Evolutionary conservation across 768 basidiomycete genomes (phyloP).

Genomic region (Lactarius evosmus): DNA sequence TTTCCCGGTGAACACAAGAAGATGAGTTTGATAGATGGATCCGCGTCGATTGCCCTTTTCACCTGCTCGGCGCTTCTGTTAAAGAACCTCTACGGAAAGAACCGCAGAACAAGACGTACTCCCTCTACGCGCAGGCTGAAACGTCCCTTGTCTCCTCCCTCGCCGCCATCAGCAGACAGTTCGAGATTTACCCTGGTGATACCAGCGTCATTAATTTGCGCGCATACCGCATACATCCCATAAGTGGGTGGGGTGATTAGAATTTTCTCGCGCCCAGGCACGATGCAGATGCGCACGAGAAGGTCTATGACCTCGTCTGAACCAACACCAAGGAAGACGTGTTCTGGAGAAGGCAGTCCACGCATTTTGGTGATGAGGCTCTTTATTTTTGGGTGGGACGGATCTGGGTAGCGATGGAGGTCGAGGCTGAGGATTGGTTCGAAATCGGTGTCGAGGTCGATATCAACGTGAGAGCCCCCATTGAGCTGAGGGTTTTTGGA

Average conservation of each 20-base stretch:
- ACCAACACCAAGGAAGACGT: slow-evolving; percentile 93
- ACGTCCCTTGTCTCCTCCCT: slow-evolving; percentile 65
- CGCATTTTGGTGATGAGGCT: slow-evolving; percentile 69
- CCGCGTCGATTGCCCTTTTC: slow-evolving; percentile 60
- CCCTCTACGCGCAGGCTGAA: slow-evolving; percentile 76
- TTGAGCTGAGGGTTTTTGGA: slow-evolving; percentile 28
- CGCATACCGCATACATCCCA: slow-evolving; percentile 95
- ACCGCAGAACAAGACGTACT: slow-evolving; percentile 42
- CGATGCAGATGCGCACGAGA: slow-evolving; percentile 85
- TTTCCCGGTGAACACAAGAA: slow-evolving; percentile 98
- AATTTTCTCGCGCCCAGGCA: slow-evolving; percentile 73
- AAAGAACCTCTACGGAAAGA: not conserved
- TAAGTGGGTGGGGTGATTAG: slow-evolving; percentile 93
- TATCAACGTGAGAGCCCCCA: slow-evolving; percentile 23
- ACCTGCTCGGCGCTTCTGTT: slow-evolving; percentile 46
- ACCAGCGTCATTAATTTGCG: slow-evolving; percentile 90
- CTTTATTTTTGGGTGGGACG: slow-evolving; percentile 80
- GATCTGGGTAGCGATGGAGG: slow-evolving; percentile 92
- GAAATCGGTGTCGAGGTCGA: slow-evolving; percentile 35
- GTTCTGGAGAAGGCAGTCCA: slow-evolving; percentile 50
- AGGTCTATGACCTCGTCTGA: slow-evolving; percentile 97
- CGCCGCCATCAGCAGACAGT: slow-evolving; percentile 54
- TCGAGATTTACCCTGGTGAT: slow-evolving; percentile 75
- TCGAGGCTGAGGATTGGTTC: slow-evolving; percentile 45
- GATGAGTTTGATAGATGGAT: slow-evolving; percentile 83